Base-by-base conservation (phyloP, 108 stramenopile species). In the Chaetoceros muelleri region DNA sequence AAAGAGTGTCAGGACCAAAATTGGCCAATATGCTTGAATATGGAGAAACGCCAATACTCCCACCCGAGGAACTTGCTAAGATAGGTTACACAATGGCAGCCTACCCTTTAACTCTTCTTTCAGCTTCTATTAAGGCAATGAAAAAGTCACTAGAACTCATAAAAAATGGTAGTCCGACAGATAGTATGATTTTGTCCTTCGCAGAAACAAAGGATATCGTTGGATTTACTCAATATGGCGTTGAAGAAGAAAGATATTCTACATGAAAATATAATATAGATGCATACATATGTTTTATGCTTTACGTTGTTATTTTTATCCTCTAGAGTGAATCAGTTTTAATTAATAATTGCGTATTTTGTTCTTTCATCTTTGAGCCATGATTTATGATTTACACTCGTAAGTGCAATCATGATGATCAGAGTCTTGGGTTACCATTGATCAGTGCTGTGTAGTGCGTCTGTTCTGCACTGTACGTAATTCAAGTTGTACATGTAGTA, bases 21-120 rank as follows among this genome's bases (percentile, higher is more conserved):
- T 70, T 98, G 25, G 95, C 95, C 19, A 98, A 98, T 62, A 96
- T 96, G 95, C 75, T 98, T 13, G 91, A 95, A 62, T 78, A 85
- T 20, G 96, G 96, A 5, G 69, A 73, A 26, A 98, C 96, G 16
- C 96, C 96, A 2, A 76, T 95, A 7, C 57, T 98, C 18, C 77
- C 93, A n/a, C 93, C 94, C 7, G 61, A 57, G 48, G 74, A 89
- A 44, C 60, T 95, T 26, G 81, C 93, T 61, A 51, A 77, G 46
- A 94, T 97, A 72, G 96, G 96, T 24, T 98, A 94, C 62, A 93
- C 91, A 21, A 89, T 98, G 75, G 96, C 94, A 17, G 96, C 96
- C 16, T 98, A 98, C 70, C 96, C 96, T 0, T 64, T 98, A 57
- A 94, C 94, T 44, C 61, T 98, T 28, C 67, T 98, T 48, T 89